Conservation (phyloP, 129 eudicot genomes). For the Smallanthus sonchifolius region DNA sequence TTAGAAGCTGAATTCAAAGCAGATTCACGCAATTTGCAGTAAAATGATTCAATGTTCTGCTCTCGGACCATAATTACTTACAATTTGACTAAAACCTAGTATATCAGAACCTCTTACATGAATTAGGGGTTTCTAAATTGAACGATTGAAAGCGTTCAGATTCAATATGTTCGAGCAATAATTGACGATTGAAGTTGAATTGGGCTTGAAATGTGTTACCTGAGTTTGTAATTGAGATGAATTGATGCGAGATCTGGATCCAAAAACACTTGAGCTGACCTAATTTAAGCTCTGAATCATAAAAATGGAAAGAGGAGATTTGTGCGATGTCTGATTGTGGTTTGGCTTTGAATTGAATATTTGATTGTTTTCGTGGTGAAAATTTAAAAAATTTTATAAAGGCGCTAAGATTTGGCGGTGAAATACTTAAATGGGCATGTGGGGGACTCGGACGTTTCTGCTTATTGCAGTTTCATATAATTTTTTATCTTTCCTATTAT, state of each 20-base stretch:
- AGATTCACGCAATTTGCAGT: conserved; percentile 54
- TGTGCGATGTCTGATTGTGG: background rate
- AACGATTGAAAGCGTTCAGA: background rate
- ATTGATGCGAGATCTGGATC: background rate
- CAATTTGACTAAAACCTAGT: conserved; percentile 48
- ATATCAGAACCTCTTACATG: conserved; percentile 36
- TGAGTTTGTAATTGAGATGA: conserved; percentile 16
- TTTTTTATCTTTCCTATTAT: too few relatives aligned
- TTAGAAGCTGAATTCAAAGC: conserved; percentile 56
- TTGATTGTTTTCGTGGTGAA: conserved; percentile 16
- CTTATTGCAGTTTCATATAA: too few relatives aligned
- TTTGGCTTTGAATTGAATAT: conserved; percentile 15
- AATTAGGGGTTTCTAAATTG: conserved; percentile 15
- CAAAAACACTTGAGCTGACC: background rate
- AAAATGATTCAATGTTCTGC: conserved; percentile 69
- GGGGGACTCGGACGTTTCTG: too few relatives aligned
- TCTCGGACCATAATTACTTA: conserved; percentile 71
- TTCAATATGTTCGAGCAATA: background rate
- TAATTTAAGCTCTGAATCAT: background rate
- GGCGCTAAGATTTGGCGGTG: conserved; percentile 31
- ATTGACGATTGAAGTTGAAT: conserved; percentile 4
- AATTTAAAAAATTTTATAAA: background rate
- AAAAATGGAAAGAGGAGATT: background rate
- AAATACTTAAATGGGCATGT: too few relatives aligned
- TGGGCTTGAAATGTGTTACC: background rate